Conservation (phyloP, 148 eudicot species). For the Talinum fruticosum region DNA sequence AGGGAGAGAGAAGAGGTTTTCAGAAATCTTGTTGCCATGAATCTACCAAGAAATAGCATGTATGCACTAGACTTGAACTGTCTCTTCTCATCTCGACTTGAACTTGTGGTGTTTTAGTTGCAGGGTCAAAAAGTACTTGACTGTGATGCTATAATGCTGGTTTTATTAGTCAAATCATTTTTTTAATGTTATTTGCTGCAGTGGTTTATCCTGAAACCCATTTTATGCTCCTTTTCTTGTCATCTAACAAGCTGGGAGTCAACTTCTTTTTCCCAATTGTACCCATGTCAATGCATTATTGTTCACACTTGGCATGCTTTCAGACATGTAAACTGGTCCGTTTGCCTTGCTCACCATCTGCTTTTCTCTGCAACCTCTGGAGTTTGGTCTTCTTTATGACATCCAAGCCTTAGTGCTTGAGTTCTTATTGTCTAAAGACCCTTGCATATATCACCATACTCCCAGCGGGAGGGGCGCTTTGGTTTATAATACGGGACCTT, state of each 20-base stretch:
- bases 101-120: not conserved
- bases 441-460: too few species aligned
- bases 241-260: not conserved
- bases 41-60: constrained; percentile 98
- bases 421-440: not conserved
- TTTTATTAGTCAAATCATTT: not conserved
- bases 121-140: not conserved
- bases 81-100: not conserved
- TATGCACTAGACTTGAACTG: constrained; percentile 37
- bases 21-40: constrained; percentile 91
- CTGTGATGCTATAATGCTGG: constrained; percentile 4
- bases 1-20: constrained; percentile 98
- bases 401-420: not conserved
- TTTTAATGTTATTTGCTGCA: not conserved
- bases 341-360: not conserved
- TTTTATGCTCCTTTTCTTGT: not conserved
- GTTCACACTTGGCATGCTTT: not conserved
- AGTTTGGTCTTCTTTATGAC: not conserved
- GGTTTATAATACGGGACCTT: too few species aligned
- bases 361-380: not conserved
- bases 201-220: not conserved
- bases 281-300: not conserved
- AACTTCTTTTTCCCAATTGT: not conserved
- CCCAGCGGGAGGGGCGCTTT: too few species aligned
- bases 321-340: not conserved